These are phyloP conservation scores for Blastobotrys petasosporus DNA, from an alignment of 1,139 yeast species.

Conservation along the genomic window DNA sequence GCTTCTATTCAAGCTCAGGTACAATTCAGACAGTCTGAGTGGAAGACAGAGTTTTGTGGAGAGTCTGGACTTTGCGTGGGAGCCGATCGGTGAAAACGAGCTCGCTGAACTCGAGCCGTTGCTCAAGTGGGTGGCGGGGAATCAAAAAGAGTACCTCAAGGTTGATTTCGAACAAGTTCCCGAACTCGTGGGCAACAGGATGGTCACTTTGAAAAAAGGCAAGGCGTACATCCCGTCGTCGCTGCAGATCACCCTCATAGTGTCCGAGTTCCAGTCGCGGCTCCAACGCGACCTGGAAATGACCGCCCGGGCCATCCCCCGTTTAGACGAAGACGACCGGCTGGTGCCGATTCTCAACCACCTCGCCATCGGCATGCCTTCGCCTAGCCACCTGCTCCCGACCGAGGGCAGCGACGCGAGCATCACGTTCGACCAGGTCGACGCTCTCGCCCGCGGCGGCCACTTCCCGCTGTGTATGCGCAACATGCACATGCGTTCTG, in stretches of 20 bases:
- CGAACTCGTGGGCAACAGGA: constrained; percentile 64
- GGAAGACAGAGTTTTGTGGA: constrained; percentile 70
- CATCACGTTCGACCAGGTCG: constrained; percentile 60
- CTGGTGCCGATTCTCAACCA: constrained; percentile 76
- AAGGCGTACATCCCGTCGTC: constrained; percentile 80
- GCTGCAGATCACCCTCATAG: constrained; percentile 63
- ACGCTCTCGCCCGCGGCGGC: constrained; percentile 43
- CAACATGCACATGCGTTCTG: constrained; percentile 57
- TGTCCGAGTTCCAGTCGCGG: constrained; percentile 57
- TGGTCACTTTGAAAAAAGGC: constrained; percentile 61
- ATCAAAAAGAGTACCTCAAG: constrained; percentile 43
- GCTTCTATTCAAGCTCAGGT: constrained; percentile 67
- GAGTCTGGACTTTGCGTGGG: constrained; percentile 54
- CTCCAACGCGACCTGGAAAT: constrained; percentile 50
- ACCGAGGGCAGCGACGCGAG: constrained; percentile 47
- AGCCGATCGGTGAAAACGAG: constrained; percentile 59
- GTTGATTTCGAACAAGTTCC: constrained; percentile 84
- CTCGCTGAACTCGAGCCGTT: constrained; percentile 45
- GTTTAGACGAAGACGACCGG: constrained; percentile 89
- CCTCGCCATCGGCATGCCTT: constrained; percentile 52
- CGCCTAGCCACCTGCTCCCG: constrained; percentile 14
- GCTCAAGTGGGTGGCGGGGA: constrained; percentile 36
- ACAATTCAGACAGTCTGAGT: constrained; percentile 52
- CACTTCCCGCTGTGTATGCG: constrained; percentile 85
- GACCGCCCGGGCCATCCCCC: constrained; percentile 75